A percentile compares a stretch with the other conserved stretches of the same genome.
phyloP scores from a whole-genome alignment of 1,284 basidiomycete species.

The Leccinum pachyderme region DNA sequence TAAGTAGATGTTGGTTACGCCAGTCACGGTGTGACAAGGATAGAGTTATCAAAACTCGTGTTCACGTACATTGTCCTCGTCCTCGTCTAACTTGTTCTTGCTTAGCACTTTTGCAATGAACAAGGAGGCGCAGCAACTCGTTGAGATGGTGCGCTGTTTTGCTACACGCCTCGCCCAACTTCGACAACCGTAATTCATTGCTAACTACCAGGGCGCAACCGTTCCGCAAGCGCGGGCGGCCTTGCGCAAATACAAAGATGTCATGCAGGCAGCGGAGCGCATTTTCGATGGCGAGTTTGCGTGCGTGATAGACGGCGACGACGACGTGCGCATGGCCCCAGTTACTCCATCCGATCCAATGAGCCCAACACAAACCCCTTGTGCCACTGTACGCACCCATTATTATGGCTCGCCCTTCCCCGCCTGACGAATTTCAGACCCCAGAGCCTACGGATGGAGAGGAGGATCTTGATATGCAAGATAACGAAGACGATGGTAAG shows the following conservation, averaged over 20 bases:
- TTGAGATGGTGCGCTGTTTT: conserved; percentile 51
- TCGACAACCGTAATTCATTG: conserved; percentile 10
- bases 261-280: conserved; percentile 85
- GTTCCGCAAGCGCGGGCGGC: conserved; percentile 75
- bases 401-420: neutral
- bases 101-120: conserved; percentile 33
- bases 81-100: conserved; percentile 8
- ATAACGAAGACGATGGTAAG: conserved; percentile 56
- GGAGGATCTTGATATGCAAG: conserved; percentile 44
- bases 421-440: conserved; percentile 42
- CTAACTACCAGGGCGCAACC: conserved; percentile 65
- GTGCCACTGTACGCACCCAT: conserved; percentile 25
- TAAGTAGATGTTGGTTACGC: conserved; percentile 15
- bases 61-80: conserved; percentile 26
- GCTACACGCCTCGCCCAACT: neutral
- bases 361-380: conserved; percentile 30
- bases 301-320: conserved; percentile 58
- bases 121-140: conserved; percentile 45
- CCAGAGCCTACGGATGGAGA: conserved; percentile 47
- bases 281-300: conserved; percentile 83
- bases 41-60: conserved; percentile 19
- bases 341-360: conserved; percentile 19
- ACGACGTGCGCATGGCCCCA: conserved; percentile 30
- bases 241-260: conserved; percentile 74
- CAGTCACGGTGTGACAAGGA: conserved; percentile 27